Evolutionary conservation across 371 early-diverging fungal species (phyloP).

Genomic region (Mortierella polycephala): DNA sequence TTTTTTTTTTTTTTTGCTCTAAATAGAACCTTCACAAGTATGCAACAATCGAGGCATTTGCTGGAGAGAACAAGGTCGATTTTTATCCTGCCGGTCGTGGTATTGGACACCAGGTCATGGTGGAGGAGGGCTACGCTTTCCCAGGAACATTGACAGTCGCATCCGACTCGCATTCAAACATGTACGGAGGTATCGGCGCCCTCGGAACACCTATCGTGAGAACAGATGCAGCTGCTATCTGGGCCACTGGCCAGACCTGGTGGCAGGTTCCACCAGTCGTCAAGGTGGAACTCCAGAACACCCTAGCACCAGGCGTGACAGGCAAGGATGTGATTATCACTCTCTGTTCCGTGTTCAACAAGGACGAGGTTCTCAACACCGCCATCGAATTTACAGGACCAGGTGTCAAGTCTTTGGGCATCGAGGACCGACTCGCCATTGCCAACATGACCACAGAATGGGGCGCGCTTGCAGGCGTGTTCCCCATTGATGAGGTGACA

Average conservation of each 20-base stretch:
- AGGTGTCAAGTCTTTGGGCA: conserved; percentile 71
- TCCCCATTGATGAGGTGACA: conserved; percentile 88
- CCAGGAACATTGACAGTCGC: conserved; percentile 94
- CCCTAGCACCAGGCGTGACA: conserved; percentile 81
- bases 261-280: conserved; percentile 97
- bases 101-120: conserved; percentile 96
- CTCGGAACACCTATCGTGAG: conserved; percentile 97
- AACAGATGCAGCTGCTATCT: conserved; percentile 96
- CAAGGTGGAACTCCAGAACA: conserved; percentile 81
- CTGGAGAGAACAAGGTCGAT: conserved; percentile 82
- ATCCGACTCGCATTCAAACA: conserved; percentile 98
- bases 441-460: conserved; percentile 99
- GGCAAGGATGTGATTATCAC: conserved; percentile 97
- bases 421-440: conserved; percentile 94
- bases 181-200: conserved; percentile 96
- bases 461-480: conserved; percentile 97
- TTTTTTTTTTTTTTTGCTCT: background rate
- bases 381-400: conserved; percentile 93
- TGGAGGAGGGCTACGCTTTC: conserved; percentile 96
- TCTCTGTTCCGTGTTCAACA: conserved; percentile 85
- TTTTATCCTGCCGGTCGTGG: conserved; percentile 97
- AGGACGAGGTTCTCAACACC: conserved; percentile 93
- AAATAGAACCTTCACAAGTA: conserved; percentile 87
- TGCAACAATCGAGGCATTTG: conserved; percentile 84
- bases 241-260: conserved; percentile 98